Evolutionary conservation across 306 rosid species (phyloP).

Genomic region (Neltuma alba): DNA sequence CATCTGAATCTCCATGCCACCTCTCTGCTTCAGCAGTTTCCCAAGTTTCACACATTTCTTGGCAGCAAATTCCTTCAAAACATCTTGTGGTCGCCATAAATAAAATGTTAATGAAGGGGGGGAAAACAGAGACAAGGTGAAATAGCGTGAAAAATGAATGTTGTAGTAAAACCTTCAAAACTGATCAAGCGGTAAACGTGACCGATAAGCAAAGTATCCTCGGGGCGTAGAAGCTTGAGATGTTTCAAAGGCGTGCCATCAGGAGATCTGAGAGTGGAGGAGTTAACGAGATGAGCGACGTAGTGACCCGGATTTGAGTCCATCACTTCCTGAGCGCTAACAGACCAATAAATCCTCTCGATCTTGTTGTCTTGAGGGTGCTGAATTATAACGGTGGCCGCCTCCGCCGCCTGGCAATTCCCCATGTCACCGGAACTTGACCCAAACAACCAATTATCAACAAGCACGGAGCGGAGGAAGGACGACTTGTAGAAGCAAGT

Average conservation of each 20-base stretch:
- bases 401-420: slow-evolving; percentile 93
- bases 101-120: not conserved
- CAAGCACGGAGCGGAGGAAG: not conserved
- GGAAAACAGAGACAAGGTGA: not conserved
- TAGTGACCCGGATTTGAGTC: slow-evolving; percentile 80
- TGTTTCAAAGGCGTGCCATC: slow-evolving; percentile 69
- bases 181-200: slow-evolving; percentile 84
- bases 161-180: slow-evolving; percentile 70
- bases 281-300: slow-evolving; percentile 64
- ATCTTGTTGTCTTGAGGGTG: slow-evolving; percentile 62
- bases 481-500: not conserved
- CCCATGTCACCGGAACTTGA: slow-evolving; percentile 54
- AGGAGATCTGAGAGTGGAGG: slow-evolving; percentile 52
- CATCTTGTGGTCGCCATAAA: slow-evolving; percentile 49
- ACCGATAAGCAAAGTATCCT: slow-evolving; percentile 82
- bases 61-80: slow-evolving; percentile 90
- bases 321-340: slow-evolving; percentile 77
- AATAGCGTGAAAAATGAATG: not conserved
- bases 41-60: slow-evolving; percentile 84
- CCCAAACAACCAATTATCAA: not conserved
- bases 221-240: slow-evolving; percentile 89
- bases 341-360: slow-evolving; percentile 83
- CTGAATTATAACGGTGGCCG: slow-evolving; percentile 82
- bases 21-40: slow-evolving; percentile 64
- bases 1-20: slow-evolving; percentile 47